These are phyloP conservation scores for Ustanciosporium gigantosporum DNA, from an alignment of 1,284 basidiomycete genomes.

Conservation along the genomic window DNA sequence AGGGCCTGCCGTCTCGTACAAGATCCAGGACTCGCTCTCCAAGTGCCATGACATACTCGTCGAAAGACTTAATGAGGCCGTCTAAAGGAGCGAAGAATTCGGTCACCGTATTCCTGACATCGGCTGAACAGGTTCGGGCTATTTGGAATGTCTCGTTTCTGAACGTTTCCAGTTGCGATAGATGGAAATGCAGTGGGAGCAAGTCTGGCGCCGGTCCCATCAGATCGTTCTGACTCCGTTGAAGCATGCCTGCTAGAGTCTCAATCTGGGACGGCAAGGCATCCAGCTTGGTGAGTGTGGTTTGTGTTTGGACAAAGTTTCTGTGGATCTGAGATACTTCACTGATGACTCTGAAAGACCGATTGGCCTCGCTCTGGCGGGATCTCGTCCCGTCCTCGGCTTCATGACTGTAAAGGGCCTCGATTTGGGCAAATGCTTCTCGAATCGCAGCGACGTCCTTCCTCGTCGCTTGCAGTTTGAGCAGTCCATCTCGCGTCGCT, in stretches of 20 bases:
- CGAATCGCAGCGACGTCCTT: constrained; percentile 82
- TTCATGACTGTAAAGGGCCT: constrained; percentile 66
- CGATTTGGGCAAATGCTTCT: constrained; percentile 88
- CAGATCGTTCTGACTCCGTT: constrained; percentile 71
- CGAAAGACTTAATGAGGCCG: constrained; percentile 78
- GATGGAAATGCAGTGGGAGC: constrained; percentile 84
- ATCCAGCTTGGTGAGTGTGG: constrained; percentile 88
- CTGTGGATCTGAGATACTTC: constrained; percentile 90
- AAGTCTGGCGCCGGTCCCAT: constrained; percentile 83
- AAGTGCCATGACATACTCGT: constrained; percentile 80
- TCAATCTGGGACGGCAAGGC: constrained; percentile 85
- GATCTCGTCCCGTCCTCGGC: constrained; percentile 12
- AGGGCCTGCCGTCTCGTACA: constrained; percentile 72
- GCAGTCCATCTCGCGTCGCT: constrained; percentile 83
- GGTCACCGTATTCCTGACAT: constrained; percentile 71
- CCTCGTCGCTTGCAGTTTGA: constrained; percentile 80
- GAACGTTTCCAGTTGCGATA: constrained; percentile 86
- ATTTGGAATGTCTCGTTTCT: constrained; percentile 68
- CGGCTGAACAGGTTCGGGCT: constrained; percentile 68
- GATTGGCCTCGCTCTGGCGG: constrained; percentile 26
- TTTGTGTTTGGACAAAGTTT: constrained; percentile 90
- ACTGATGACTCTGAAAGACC: constrained; percentile 51
- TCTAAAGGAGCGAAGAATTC: constrained; percentile 88
- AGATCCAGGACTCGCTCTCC: constrained; percentile 78
- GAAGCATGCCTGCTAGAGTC: constrained; percentile 76